Evolutionary conservation across 2,329 filamentous ascomycete genomes (phyloP).

Genomic region (Raffaelea ambrosiae): DNA sequence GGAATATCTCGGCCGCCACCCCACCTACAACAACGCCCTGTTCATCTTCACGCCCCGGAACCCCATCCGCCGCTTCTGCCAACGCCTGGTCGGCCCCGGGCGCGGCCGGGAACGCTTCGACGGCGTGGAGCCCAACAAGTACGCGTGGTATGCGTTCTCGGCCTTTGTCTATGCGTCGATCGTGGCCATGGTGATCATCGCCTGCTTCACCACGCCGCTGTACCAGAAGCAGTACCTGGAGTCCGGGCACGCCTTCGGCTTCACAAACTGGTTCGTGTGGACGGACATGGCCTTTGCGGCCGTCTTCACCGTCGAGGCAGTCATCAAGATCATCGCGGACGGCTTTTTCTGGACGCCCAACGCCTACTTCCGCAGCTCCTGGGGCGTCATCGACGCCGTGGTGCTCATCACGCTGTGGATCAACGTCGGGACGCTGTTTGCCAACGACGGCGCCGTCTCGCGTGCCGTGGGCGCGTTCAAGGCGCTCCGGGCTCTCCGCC

Average conservation of each 20-base stretch:
- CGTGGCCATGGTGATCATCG: slow-evolving; percentile 94
- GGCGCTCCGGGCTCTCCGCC: slow-evolving; percentile 78
- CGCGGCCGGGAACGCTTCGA: slow-evolving; percentile 81
- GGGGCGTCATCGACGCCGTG: slow-evolving; percentile 90
- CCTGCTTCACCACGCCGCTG: slow-evolving; percentile 87
- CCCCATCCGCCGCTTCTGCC: slow-evolving; percentile 71
- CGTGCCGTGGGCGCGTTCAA: slow-evolving; percentile 95
- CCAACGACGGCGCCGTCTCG: slow-evolving; percentile 75
- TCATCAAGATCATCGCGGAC: slow-evolving; percentile 91
- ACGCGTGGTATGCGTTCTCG: slow-evolving; percentile 88
- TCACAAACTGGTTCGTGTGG: slow-evolving; percentile 88
- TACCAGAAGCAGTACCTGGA: slow-evolving; percentile 85
- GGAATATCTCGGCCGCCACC: slow-evolving; percentile 80
- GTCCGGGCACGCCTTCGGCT: slow-evolving; percentile 44
- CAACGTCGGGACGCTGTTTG: slow-evolving; percentile 77
- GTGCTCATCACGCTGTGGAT: slow-evolving; percentile 93
- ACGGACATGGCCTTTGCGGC: slow-evolving; percentile 83
- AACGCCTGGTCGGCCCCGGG: slow-evolving; percentile 83
- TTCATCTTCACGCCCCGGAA: slow-evolving; percentile 79
- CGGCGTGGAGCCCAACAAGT: slow-evolving; percentile 79
- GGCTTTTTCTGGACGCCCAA: slow-evolving; percentile 96
- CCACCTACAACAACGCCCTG: slow-evolving; percentile 85
- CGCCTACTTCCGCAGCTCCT: slow-evolving; percentile 91
- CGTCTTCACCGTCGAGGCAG: slow-evolving; percentile 76
- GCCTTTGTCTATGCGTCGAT: slow-evolving; percentile 91